Conservation (phyloP, 2,329 filamentous ascomycete species). For the Penicillium sp. region DNA sequence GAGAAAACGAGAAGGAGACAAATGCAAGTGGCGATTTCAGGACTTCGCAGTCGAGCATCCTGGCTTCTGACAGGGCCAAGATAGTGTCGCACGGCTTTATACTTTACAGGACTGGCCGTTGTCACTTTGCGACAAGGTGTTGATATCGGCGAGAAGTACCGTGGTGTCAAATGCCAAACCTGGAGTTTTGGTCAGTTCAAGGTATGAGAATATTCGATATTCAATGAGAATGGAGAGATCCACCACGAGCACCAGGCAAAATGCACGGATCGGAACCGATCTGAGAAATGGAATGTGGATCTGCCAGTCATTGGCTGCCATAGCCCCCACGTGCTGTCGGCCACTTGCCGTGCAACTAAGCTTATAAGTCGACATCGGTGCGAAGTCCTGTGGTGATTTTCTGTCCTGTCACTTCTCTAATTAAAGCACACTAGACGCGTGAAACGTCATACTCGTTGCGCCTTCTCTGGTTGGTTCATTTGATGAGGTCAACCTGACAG, state of each 20-base stretch:
- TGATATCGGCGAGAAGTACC: not conserved
- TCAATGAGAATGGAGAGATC: not conserved
- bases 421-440: not conserved
- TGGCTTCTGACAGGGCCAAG: not conserved
- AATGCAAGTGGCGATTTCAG: not conserved
- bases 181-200: not conserved
- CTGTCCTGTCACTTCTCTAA: not conserved
- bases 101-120: not conserved
- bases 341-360: slow-evolving; percentile 4
- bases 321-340: slow-evolving; percentile 13
- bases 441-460: not conserved
- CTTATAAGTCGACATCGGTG: slow-evolving; percentile 9
- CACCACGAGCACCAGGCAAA: not conserved
- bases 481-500: not conserved
- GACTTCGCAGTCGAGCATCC: not conserved
- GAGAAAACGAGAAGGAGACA: not conserved
- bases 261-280: not conserved
- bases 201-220: not conserved
- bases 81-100: not conserved
- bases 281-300: not conserved
- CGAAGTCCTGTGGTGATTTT: slow-evolving; percentile 13
- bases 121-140: not conserved
- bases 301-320: not conserved
- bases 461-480: not conserved
- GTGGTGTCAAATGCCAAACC: not conserved